Evolutionary conservation across 495 filamentous ascomycete genomes (phyloP).

Genomic region (Neurospora tetrasperma): DNA sequence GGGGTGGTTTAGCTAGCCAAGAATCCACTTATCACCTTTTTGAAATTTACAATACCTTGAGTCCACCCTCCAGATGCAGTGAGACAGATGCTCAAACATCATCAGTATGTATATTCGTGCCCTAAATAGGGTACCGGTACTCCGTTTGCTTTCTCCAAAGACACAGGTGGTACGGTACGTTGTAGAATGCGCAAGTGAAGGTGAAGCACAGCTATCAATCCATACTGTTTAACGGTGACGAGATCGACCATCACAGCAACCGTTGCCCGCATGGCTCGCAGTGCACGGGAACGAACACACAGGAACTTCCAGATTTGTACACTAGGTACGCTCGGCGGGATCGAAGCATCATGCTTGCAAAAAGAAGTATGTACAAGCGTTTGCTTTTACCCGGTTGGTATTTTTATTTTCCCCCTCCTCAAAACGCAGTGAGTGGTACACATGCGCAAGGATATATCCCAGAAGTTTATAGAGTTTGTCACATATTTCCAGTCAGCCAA

Average conservation of each 20-base stretch:
- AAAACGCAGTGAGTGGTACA: neutral
- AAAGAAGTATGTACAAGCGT: neutral
- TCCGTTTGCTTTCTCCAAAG: neutral
- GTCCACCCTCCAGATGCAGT: neutral
- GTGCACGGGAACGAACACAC: neutral
- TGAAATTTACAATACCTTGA: neutral
- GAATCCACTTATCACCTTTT: neutral
- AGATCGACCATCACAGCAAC: neutral
- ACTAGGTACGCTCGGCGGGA: neutral
- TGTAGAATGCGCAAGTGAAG: neutral
- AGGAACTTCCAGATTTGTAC: neutral
- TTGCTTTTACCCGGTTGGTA: neutral
- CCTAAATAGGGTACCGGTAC: neutral
- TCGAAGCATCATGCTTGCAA: neutral
- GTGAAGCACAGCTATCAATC: neutral
- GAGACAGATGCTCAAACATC: neutral
- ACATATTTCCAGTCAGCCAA: neutral
- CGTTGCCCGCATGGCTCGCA: neutral
- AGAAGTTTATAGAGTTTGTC: neutral
- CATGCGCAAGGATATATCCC: neutral
- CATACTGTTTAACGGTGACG: neutral
- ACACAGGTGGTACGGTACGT: neutral
- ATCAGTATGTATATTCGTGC: neutral
- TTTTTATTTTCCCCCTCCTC: neutral
- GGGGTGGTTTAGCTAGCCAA: neutral